phyloP scores from a whole-genome alignment of 83 land plant species.

The Picea abies region DNA sequence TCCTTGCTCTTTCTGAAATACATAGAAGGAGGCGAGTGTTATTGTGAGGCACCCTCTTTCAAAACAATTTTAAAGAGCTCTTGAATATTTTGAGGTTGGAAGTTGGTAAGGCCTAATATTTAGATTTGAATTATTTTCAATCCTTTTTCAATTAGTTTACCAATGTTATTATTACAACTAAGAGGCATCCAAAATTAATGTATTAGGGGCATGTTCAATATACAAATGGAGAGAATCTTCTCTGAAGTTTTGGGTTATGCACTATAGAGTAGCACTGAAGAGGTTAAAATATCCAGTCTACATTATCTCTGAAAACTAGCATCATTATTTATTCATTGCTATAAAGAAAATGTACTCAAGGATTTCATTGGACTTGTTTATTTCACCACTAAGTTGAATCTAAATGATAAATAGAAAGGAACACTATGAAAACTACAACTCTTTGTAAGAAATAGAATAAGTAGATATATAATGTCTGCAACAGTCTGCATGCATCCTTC shows the following conservation, averaged over 20 bases:
- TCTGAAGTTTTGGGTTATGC: constrained; percentile 58
- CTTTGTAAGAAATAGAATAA: constrained; percentile 29
- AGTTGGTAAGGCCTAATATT: constrained; percentile 47
- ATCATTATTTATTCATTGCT: constrained; percentile 65
- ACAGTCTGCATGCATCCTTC: constrained; percentile 74
- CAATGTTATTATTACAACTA: constrained; percentile 33
- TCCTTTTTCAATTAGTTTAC: constrained; percentile 27
- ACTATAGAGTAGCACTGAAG: constrained; percentile 37
- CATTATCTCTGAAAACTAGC: constrained; percentile 68
- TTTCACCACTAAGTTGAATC: constrained; percentile 65
- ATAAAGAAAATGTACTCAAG: constrained; percentile 74
- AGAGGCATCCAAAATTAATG: not conserved
- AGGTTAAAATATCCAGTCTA: constrained; percentile 42
- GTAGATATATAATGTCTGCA: constrained; percentile 34
- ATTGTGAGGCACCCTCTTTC: too few species aligned
- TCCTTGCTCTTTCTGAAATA: too few species aligned
- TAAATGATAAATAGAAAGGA: constrained; percentile 36
- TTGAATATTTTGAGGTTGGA: constrained; percentile 64
- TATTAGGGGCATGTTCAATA: constrained; percentile 23
- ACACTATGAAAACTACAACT: constrained; percentile 20
- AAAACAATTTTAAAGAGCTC: constrained; percentile 36
- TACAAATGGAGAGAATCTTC: constrained; percentile 25
- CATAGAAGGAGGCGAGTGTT: too few species aligned
- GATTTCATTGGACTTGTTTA: constrained; percentile 78
- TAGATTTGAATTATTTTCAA: constrained; percentile 33